A percentile compares a stretch with the other conserved stretches of the same genome.
phyloP scores from a whole-genome alignment of 139 green algal species.

The Marvania coccoides region DNA sequence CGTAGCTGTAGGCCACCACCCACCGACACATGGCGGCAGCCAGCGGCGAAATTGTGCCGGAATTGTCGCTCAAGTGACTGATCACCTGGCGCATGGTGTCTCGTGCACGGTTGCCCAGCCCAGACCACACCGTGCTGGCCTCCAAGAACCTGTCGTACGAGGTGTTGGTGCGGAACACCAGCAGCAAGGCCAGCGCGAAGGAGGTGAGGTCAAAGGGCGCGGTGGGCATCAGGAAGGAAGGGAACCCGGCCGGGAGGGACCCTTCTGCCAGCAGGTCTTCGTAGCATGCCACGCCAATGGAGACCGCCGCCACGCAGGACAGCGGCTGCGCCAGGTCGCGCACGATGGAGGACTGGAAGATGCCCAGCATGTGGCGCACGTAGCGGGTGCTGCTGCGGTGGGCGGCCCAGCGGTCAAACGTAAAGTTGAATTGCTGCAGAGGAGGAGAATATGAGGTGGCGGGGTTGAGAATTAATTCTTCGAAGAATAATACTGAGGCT shows the following conservation, averaged over 20 bases:
- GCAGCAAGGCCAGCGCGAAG: constrained; percentile 41
- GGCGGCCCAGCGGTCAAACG: constrained; percentile 24
- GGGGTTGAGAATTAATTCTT: too few species aligned
- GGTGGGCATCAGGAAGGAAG: constrained; percentile 20
- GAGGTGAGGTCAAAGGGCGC: constrained; percentile 28
- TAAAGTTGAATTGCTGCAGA: constrained; percentile 9
- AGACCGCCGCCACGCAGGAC: constrained; percentile 9
- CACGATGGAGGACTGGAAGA: constrained; percentile 27
- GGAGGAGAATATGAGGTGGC: too few species aligned
- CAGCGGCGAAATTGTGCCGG: background rate
- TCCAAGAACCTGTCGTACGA: constrained; percentile 47
- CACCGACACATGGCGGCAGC: constrained; percentile 20
- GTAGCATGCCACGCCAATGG: constrained; percentile 3
- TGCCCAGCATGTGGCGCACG: constrained; percentile 19
- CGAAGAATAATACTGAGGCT: too few species aligned
- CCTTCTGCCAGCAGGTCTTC: background rate
- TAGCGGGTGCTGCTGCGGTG: constrained; percentile 23
- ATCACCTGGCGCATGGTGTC: constrained; percentile 36
- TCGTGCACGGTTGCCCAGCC: constrained; percentile 22
- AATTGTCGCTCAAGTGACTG: constrained; percentile 6
- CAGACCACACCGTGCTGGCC: constrained; percentile 34
- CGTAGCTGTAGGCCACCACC: constrained; percentile 22
- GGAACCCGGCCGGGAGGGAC: background rate
- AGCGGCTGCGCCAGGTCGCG: constrained; percentile 17
- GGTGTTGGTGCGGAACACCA: constrained; percentile 50